A percentile compares a stretch with the other conserved stretches of the same genome.
These are phyloP conservation scores for Xylaria bambusicola DNA, from an alignment of 495 filamentous ascomycete species.

Conservation along the genomic window DNA sequence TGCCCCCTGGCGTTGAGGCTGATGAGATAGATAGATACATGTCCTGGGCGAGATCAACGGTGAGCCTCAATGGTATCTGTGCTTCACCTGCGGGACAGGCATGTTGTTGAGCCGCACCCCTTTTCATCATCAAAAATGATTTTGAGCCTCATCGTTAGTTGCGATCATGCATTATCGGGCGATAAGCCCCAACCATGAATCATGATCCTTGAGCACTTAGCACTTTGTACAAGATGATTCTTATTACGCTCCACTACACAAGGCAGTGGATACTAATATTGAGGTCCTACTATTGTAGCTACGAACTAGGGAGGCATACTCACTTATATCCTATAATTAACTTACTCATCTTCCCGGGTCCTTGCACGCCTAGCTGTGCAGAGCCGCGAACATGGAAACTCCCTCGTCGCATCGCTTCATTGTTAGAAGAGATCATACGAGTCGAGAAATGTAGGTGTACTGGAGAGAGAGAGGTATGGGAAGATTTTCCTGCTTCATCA, in stretches of 20 bases:
- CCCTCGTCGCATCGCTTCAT: too few relatives aligned
- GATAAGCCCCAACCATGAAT: neutral
- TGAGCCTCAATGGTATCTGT: slow-evolving; percentile 14
- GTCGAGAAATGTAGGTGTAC: too few relatives aligned
- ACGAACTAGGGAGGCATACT: neutral
- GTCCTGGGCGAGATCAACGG: neutral
- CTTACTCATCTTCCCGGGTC: neutral
- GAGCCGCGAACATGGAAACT: too few relatives aligned
- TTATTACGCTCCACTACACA: neutral
- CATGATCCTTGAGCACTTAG: neutral
- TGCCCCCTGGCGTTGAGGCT: slow-evolving; percentile 16
- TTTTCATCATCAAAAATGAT: neutral
- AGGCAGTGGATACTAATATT: neutral
- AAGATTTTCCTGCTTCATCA: too few relatives aligned
- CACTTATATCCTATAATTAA: neutral
- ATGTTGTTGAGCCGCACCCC: slow-evolving; percentile 16
- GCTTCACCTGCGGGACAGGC: slow-evolving; percentile 11
- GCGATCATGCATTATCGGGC: neutral
- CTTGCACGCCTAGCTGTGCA: neutral
- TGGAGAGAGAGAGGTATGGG: too few relatives aligned
- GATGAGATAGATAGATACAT: slow-evolving; percentile 14
- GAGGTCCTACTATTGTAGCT: too few relatives aligned
- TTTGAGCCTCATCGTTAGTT: slow-evolving; percentile 14
- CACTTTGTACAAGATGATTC: neutral
- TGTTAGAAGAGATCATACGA: too few relatives aligned